A percentile compares a stretch with the other conserved stretches of the same genome.
Evolutionary conservation across 2,329 filamentous ascomycete species (phyloP).

Genomic region (Aspergillus tanneri): DNA sequence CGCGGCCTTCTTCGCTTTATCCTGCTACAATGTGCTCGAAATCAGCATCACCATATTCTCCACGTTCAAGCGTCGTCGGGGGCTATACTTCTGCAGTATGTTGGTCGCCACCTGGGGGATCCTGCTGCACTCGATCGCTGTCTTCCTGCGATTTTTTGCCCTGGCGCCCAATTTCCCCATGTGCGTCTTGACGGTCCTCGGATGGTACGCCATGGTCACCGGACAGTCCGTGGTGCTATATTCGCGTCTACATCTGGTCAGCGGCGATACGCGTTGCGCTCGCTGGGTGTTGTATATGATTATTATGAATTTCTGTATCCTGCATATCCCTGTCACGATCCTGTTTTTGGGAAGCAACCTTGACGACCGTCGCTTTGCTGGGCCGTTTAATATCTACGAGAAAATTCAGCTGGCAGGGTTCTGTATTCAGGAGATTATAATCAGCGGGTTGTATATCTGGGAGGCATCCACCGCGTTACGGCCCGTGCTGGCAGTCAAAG

Average conservation of each 20-base stretch:
- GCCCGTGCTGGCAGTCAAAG: conserved; percentile 44
- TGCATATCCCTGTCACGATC: conserved; percentile 35
- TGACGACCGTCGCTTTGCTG: background rate
- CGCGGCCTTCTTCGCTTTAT: conserved; percentile 11
- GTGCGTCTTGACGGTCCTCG: conserved; percentile 20
- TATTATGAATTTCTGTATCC: conserved; percentile 34
- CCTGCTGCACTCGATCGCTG: conserved; percentile 33
- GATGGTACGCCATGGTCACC: conserved; percentile 41
- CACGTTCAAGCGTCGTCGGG: conserved; percentile 42
- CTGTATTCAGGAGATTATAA: conserved; percentile 52
- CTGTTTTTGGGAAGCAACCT: background rate
- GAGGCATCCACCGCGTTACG: conserved; percentile 43
- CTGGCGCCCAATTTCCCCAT: conserved; percentile 1
- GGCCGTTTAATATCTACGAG: conserved; percentile 36
- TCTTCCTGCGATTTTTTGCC: conserved; percentile 10
- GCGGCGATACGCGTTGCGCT: conserved; percentile 31
- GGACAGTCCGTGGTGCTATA: conserved; percentile 47
- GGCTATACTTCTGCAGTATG: conserved; percentile 51
- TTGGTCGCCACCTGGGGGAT: conserved; percentile 39
- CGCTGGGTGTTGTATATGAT: conserved; percentile 44
- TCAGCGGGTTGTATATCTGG: conserved; percentile 52
- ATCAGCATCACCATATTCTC: conserved; percentile 44
- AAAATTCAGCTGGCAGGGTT: conserved; percentile 52
- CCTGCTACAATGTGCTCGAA: conserved; percentile 45
- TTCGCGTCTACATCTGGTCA: conserved; percentile 47